phyloP scores from a whole-genome alignment of 2,329 filamentous ascomycete genomes.

The Fusarium drepaniforme region DNA sequence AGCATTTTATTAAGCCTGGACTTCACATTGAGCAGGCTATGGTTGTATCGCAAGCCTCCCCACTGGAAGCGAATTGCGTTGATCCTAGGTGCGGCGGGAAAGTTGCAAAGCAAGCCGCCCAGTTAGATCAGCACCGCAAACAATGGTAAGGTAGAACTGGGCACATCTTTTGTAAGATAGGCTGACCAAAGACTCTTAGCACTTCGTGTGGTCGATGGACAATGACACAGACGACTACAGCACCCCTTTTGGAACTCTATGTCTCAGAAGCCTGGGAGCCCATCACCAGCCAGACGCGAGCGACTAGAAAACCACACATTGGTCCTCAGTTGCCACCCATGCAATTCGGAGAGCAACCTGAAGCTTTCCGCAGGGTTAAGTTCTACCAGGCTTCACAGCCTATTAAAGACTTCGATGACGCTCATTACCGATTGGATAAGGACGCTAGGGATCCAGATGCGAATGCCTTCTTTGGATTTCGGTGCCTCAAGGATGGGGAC shows the following conservation, averaged over 20 bases:
- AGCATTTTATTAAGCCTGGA: background rate
- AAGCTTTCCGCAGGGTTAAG: background rate
- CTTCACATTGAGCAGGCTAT: background rate
- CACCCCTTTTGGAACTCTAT: background rate
- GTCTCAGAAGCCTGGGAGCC: background rate
- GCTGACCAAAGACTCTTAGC: background rate
- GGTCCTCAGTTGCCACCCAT: background rate
- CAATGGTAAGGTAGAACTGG: background rate
- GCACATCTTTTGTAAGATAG: background rate
- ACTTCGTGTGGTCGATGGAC: background rate
- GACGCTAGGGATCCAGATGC: background rate
- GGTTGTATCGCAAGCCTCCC: background rate
- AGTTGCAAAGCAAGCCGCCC: background rate
- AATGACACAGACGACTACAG: background rate
- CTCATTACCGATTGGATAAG: background rate
- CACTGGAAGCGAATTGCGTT: background rate
- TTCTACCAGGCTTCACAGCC: background rate
- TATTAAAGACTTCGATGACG: background rate
- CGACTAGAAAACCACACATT: background rate
- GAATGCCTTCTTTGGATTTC: background rate
- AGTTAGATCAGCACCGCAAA: background rate
- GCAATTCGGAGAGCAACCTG: background rate
- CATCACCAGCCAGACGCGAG: background rate
- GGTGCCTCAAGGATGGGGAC: background rate
- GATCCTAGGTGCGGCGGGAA: background rate